These are phyloP conservation scores for Pyricularia sp. DNA, from an alignment of 2,329 filamentous ascomycete genomes.

Conservation along the genomic window DNA sequence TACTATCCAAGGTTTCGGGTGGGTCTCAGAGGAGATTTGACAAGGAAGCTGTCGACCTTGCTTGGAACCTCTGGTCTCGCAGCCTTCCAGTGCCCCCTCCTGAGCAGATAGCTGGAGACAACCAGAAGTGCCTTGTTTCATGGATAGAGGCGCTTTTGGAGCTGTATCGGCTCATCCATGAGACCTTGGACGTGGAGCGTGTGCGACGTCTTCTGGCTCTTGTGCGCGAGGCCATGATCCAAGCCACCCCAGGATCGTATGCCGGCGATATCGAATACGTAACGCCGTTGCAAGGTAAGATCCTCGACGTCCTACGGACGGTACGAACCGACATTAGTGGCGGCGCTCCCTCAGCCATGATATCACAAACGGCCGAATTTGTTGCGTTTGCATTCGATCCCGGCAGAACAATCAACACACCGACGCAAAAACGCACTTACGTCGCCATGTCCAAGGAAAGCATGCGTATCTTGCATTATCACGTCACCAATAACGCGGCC, in stretches of 20 bases:
- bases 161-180: conserved; percentile 62
- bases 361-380: conserved; percentile 57
- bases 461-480: conserved; percentile 54
- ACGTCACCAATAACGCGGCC: conserved; percentile 45
- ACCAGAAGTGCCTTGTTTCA: conserved; percentile 74
- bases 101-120: conserved; percentile 40
- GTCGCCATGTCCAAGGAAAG: conserved; percentile 77
- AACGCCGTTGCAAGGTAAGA: conserved; percentile 58
- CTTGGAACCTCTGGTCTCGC: conserved; percentile 59
- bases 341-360: conserved; percentile 54
- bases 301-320: conserved; percentile 54
- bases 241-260: conserved; percentile 55
- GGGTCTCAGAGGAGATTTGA: conserved; percentile 30
- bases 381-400: conserved; percentile 53
- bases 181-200: conserved; percentile 46
- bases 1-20: conserved; percentile 39
- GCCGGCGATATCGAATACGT: conserved; percentile 59
- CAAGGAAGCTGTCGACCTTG: conserved; percentile 41
- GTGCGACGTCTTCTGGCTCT: conserved; percentile 58
- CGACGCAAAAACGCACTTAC: conserved; percentile 54
- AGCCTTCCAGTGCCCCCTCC: conserved; percentile 40
- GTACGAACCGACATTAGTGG: conserved; percentile 50
- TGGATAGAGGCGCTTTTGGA: conserved; percentile 67
- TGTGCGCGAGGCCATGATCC: conserved; percentile 56
- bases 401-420: conserved; percentile 10